Evolutionary conservation across 2,329 filamentous ascomycete species (phyloP).

Genomic region (Purpureocillium takamizusanense): DNA sequence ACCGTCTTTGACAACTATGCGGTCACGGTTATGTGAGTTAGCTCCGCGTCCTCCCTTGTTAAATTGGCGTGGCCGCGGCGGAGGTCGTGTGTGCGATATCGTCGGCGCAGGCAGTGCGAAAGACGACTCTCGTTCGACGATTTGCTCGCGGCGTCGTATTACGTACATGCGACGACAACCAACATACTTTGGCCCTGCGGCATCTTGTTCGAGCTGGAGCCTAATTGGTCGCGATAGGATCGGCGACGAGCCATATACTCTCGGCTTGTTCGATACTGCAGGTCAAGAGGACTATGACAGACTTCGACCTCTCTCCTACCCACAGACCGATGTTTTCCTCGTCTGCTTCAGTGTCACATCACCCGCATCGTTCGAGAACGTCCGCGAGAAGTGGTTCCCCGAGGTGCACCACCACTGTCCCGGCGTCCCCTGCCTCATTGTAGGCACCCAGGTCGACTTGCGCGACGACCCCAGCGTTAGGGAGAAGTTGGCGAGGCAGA

Average conservation of each 20-base stretch:
- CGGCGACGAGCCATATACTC: constrained; percentile 94
- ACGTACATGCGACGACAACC: background rate
- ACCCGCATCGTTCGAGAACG: constrained; percentile 97
- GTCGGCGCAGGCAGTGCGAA: too few species aligned
- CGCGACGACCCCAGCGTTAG: constrained; percentile 78
- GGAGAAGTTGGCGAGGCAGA: constrained; percentile 90
- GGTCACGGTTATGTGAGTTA: constrained; percentile 94
- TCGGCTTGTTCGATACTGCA: constrained; percentile 95
- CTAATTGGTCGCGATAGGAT: constrained; percentile 56
- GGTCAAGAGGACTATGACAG: constrained; percentile 99
- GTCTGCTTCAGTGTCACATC: constrained; percentile 98
- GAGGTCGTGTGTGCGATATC: too few species aligned
- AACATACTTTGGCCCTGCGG: background rate
- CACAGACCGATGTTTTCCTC: constrained; percentile 96
- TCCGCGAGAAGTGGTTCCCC: constrained; percentile 97
- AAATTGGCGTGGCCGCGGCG: background rate
- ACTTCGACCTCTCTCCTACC: constrained; percentile 90
- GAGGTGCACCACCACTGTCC: constrained; percentile 98
- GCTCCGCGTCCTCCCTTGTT: constrained; percentile 8
- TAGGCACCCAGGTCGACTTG: constrained; percentile 95
- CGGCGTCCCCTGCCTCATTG: constrained; percentile 93
- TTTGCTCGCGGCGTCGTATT: too few species aligned
- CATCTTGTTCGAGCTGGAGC: constrained; percentile 2
- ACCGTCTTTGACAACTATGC: constrained; percentile 99
- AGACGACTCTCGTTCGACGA: too few species aligned